Conservation (phyloP, 164 flowering plant genomes). For the Dillenia suffruticosa region DNA sequence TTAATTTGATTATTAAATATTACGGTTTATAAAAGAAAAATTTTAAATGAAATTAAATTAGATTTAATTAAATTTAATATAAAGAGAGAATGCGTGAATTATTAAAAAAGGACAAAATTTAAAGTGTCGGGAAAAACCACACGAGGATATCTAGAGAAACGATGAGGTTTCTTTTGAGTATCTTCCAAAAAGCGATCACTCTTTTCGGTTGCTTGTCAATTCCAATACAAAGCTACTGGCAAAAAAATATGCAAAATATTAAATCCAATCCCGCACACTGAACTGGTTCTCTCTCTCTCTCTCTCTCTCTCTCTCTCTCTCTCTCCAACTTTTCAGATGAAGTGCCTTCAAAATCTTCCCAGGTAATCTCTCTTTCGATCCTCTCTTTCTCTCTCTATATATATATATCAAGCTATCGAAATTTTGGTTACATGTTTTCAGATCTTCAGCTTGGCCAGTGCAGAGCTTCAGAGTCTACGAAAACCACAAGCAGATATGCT, state of each 20-base stretch:
- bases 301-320: not conserved
- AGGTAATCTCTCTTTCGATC: constrained; percentile 15
- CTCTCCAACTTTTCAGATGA: constrained; percentile 16
- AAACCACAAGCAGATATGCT: constrained; percentile 14
- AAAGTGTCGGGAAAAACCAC: too few relatives aligned
- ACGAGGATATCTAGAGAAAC: too few relatives aligned
- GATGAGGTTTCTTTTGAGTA: not conserved
- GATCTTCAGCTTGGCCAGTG: constrained; percentile 30
- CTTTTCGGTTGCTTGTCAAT: not conserved
- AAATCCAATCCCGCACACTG: too few relatives aligned
- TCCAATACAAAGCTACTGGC: too few relatives aligned
- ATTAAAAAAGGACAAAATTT: too few relatives aligned
- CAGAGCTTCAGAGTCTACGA: constrained; percentile 18
- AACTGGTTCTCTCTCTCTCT: not conserved
- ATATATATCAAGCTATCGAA: not conserved
- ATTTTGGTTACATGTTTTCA: constrained; percentile 12
- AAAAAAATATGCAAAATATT: too few relatives aligned
- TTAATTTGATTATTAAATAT: too few relatives aligned
- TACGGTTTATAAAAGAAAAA: too few relatives aligned
- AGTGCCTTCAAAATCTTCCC: constrained; percentile 41
- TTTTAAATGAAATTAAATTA: too few relatives aligned
- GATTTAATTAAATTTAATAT: too few relatives aligned
- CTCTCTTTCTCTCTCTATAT: not conserved
- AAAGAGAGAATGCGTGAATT: too few relatives aligned
- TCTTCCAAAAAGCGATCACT: constrained; percentile 1